Conservation (phyloP, 345 rosid species). For the Punica granatum region DNA sequence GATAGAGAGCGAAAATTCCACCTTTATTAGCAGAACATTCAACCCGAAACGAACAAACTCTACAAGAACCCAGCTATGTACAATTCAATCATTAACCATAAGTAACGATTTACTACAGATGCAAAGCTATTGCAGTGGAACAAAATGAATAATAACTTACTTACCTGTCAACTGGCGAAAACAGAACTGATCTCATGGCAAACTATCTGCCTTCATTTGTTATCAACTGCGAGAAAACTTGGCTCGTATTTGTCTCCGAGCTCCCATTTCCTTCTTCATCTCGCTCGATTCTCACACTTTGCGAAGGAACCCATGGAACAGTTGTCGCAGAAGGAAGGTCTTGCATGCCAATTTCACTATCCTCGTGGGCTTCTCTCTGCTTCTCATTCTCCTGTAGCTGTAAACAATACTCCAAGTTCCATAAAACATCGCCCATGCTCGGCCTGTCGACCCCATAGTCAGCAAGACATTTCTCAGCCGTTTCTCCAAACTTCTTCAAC, state of each 20-base stretch:
- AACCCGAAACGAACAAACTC: not conserved
- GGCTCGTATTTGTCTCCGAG: conserved; percentile 52
- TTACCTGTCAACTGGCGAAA: not conserved
- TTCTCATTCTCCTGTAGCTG: conserved; percentile 73
- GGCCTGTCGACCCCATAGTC: conserved; percentile 97
- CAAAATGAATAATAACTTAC: not conserved
- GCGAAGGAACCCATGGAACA: conserved; percentile 19
- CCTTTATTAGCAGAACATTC: not conserved
- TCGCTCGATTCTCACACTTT: conserved; percentile 17
- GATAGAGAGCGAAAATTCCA: not conserved
- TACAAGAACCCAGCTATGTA: not conserved
- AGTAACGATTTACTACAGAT: not conserved
- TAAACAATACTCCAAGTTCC: conserved; percentile 79
- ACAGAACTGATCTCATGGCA: not conserved
- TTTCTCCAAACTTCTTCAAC: conserved; percentile 76
- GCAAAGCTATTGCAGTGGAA: not conserved
- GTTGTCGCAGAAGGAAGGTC: conserved; percentile 13
- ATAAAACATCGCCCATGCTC: conserved; percentile 81
- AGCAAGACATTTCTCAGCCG: conserved; percentile 93
- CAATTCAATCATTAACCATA: not conserved
- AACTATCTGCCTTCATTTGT: conserved; percentile 71
- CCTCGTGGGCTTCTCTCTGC: conserved; percentile 23
- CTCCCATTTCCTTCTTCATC: conserved; percentile 28
- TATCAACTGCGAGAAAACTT: conserved; percentile 85
- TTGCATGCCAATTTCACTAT: conserved; percentile 8